Percentiles rank a stretch among this genome's conserved stretches.
Conservation (phyloP, 2,329 filamentous ascomycete genomes). For the Pyricularia sp. region DNA sequence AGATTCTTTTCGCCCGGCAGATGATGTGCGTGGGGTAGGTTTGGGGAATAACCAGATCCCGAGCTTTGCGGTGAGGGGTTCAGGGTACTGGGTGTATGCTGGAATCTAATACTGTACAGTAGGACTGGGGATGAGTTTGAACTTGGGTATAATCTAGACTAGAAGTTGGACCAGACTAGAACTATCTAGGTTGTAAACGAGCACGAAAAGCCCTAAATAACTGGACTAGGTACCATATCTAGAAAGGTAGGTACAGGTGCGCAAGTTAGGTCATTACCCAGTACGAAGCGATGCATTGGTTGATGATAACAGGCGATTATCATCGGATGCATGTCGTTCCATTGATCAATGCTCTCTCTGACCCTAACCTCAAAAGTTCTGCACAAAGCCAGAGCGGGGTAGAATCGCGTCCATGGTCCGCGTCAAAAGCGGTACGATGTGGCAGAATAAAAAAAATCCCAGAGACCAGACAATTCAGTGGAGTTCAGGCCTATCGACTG, state of each 20-base stretch:
- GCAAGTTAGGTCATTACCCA: no score
- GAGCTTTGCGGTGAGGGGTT: neutral
- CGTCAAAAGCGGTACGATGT: neutral
- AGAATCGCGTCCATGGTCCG: neutral
- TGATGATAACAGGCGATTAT: neutral
- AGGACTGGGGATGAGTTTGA: no score
- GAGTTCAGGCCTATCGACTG: neutral
- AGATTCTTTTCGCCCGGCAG: constrained; percentile 2
- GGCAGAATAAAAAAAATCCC: neutral
- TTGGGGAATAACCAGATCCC: constrained; percentile 1
- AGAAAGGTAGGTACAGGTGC: no score
- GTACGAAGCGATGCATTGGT: no score
- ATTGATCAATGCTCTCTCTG: no score
- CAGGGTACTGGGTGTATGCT: neutral
- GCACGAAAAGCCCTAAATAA: no score
- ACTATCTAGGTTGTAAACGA: no score
- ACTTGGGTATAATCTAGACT: no score
- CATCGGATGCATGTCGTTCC: neutral
- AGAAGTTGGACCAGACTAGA: no score
- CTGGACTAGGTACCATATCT: no score
- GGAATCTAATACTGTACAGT: no score
- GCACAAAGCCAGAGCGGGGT: neutral
- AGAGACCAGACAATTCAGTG: neutral
- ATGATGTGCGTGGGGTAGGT: neutral
- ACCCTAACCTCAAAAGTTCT: neutral